A percentile compares a stretch with the other conserved stretches of the same genome.
Evolutionary conservation across 2,329 filamentous ascomycete species (phyloP).

Genomic region (Colletotrichum tamarilloi): DNA sequence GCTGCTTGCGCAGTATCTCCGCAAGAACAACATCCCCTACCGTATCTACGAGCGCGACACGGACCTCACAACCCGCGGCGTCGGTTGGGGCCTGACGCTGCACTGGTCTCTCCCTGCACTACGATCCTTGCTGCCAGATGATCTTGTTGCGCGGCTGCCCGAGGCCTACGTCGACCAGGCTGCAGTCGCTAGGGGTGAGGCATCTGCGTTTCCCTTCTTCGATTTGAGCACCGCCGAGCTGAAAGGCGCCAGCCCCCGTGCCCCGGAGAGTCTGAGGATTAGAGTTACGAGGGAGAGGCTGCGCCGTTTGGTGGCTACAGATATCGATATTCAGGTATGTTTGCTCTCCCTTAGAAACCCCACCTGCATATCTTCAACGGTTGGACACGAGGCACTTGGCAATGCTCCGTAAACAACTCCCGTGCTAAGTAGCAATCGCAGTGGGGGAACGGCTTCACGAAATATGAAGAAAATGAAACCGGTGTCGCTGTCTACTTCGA

Average conservation of each 20-base stretch:
- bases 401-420: neutral
- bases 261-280: conserved; percentile 57
- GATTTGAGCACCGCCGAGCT: conserved; percentile 63
- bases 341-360: neutral
- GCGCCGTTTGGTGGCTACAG: conserved; percentile 56
- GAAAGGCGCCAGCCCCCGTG: conserved; percentile 52
- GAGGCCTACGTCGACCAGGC: conserved; percentile 65
- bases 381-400: neutral
- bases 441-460: conserved; percentile 53
- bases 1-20: conserved; percentile 49
- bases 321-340: conserved; percentile 57
- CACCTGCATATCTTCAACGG: neutral
- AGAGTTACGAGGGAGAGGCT: conserved; percentile 60
- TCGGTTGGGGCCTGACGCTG: conserved; percentile 73
- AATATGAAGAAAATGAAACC: conserved; percentile 40
- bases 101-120: conserved; percentile 70
- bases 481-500: conserved; percentile 57
- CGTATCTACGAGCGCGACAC: conserved; percentile 65
- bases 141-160: conserved; percentile 56
- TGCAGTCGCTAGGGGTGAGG: conserved; percentile 57
- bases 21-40: conserved; percentile 50
- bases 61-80: conserved; percentile 57
- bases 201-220: conserved; percentile 64
- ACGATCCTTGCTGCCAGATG: conserved; percentile 59
- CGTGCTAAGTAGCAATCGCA: conserved; percentile 36